A percentile compares a stretch with the other conserved stretches of the same genome.
Conservation (phyloP, 805 yeast genomes). For the Yarrowia sp. region DNA sequence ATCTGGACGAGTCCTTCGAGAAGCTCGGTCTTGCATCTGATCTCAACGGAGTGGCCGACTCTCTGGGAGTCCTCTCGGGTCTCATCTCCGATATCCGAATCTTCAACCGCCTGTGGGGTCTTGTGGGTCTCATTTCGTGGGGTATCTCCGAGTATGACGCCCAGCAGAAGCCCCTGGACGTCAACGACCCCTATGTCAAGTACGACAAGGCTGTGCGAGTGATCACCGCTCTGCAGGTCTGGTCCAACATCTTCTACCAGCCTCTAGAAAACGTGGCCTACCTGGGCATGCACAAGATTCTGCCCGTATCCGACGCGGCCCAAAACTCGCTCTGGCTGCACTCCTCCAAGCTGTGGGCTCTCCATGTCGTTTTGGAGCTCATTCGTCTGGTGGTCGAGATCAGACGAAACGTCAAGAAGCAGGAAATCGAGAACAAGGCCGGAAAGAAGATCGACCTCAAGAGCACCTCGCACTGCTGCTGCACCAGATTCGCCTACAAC, state of each 20-base stretch:
- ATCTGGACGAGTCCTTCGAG: conserved; percentile 19
- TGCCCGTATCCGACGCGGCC: conserved; percentile 44
- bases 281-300: conserved; percentile 50
- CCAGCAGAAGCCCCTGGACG: conserved; percentile 42
- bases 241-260: conserved; percentile 52
- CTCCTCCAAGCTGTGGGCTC: conserved; percentile 51
- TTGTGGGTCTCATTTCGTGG: conserved; percentile 52
- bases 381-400: conserved; percentile 40
- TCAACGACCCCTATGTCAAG: conserved; percentile 20
- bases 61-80: conserved; percentile 43
- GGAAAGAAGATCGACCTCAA: background rate
- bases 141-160: conserved; percentile 48
- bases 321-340: conserved; percentile 49
- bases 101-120: conserved; percentile 51
- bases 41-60: conserved; percentile 23
- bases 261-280: conserved; percentile 54
- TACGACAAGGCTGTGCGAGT: conserved; percentile 46
- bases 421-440: conserved; percentile 39
- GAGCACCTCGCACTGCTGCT: conserved; percentile 27
- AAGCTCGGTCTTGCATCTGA: conserved; percentile 27
- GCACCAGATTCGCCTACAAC: background rate
- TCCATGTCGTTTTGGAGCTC: conserved; percentile 50
- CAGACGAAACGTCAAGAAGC: conserved; percentile 42
- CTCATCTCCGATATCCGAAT: conserved; percentile 51
- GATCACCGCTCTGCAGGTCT: conserved; percentile 50